A percentile compares a stretch with the other conserved stretches of the same genome.
Conservation (phyloP, 2,329 filamentous ascomycete genomes). For the Pestalotiopsis sp. region DNA sequence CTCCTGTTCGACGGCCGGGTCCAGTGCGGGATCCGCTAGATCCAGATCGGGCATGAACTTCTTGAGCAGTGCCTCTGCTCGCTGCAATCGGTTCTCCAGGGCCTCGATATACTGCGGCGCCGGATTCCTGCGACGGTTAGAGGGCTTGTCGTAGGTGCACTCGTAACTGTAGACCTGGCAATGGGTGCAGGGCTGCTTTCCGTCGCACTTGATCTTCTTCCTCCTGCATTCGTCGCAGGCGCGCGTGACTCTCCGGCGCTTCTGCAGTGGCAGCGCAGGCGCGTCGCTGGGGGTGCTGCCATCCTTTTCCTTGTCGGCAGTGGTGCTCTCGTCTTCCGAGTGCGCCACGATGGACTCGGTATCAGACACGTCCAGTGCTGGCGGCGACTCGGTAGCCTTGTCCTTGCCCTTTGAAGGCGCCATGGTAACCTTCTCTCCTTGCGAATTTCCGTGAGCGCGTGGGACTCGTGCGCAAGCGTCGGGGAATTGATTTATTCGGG, state of each 20-base stretch:
- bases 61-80: constrained; percentile 78
- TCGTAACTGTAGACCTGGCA: constrained; percentile 99
- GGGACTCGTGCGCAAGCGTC: background rate
- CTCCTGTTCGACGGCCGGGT: constrained; percentile 75
- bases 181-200: constrained; percentile 88
- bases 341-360: constrained; percentile 34
- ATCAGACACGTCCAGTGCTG: constrained; percentile 41
- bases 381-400: constrained; percentile 19
- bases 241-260: constrained; percentile 76
- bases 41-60: constrained; percentile 84
- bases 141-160: constrained; percentile 94
- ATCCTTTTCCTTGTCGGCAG: constrained; percentile 28
- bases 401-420: constrained; percentile 18
- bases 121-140: constrained; percentile 86
- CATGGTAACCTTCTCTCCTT: background rate
- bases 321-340: constrained; percentile 44
- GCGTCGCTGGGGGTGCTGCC: constrained; percentile 28
- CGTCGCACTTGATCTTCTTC: constrained; percentile 88
- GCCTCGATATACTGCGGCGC: constrained; percentile 93
- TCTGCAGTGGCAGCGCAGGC: constrained; percentile 66
- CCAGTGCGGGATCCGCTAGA: constrained; percentile 81
- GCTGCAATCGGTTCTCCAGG: constrained; percentile 79
- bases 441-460: background rate
- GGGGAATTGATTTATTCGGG: background rate
- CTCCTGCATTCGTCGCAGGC: constrained; percentile 67